Evolutionary conservation across 2,329 filamentous ascomycete species (phyloP), one percentile per base, ranked within the genome.

Genomic region (Tolypocladium ovalisporum): DNA sequence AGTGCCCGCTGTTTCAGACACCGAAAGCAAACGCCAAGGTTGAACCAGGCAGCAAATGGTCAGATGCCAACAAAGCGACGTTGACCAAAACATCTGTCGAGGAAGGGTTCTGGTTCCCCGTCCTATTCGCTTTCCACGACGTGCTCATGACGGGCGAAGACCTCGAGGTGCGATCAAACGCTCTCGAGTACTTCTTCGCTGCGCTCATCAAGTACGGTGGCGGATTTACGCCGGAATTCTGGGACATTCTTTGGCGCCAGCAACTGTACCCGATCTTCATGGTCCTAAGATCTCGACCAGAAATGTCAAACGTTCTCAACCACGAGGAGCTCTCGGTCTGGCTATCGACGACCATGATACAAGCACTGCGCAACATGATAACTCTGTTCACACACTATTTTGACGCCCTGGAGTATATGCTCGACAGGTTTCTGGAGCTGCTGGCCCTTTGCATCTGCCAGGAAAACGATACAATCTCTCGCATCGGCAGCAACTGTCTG

Each of bases 101-200:
- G 70, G 94, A 97, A 70, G 92, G 95, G 40, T 99, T 92, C 72
- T 99, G 94, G 94, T 99, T 99, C 72, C 94, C 94, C 0, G 89
- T 99, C 7, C 78, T 99, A 35, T 97, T 99, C 68, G 93, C 95
- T 3, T 99, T 99, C 78, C 94, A 99, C 69, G 94, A 99, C 70
- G 92, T 99, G 27, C 77, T 99, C 53, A 99, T 99, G 94, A 99
- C 94, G 1, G 94, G 95, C 2, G 95, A 99, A 72, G 94, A 99
- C 69, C 80, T 99, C 22, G 94, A 99, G 73, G 94, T 97, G 44
- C 87, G 94, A 58, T 97, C 84, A 1, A 86, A 84, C 73, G 94
- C 95, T 2, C 79, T 99, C 44, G 96, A 92, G 64, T 99, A 97
- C 72, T 90, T 99, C 60, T 99, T 99, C 66, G 93, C 97, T 59